Conservation (phyloP, 192 early-diverging fungal genomes). For the Backusella circina region DNA sequence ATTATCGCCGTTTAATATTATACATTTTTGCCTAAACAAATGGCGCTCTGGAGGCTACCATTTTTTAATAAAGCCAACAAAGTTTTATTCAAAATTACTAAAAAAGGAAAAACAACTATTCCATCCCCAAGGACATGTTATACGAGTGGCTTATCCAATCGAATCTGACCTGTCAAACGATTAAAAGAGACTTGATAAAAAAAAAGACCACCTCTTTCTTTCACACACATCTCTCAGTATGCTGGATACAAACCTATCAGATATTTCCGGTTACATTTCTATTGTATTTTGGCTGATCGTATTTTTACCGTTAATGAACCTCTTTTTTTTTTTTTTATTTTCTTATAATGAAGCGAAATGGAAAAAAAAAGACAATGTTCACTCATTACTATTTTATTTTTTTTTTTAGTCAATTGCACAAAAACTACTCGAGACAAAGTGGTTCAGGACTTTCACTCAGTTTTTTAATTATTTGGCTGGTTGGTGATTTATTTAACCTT, state of each 20-base stretch:
- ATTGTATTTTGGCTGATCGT: slow-evolving; percentile 75
- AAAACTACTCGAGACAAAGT: slow-evolving; percentile 75
- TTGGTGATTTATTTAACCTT: slow-evolving; percentile 76
- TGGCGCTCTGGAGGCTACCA: too few species aligned
- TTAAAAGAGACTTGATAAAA: not conserved
- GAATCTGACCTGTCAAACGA: not conserved
- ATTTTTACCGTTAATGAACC: slow-evolving; percentile 74
- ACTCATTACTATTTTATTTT: slow-evolving; percentile 37
- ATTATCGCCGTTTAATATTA: too few species aligned
- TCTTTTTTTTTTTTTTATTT: slow-evolving; percentile 63
- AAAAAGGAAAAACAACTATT: too few species aligned
- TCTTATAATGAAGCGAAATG: slow-evolving; percentile 26
- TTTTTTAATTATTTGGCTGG: slow-evolving; percentile 72
- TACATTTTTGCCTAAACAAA: too few species aligned
- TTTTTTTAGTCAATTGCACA: slow-evolving; percentile 76
- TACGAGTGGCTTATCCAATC: not conserved
- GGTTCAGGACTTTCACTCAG: slow-evolving; percentile 68
- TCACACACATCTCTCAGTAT: not conserved
- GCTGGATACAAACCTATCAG: not conserved
- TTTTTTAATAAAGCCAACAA: too few species aligned
- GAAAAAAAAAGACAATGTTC: slow-evolving; percentile 48
- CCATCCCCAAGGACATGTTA: too few species aligned
- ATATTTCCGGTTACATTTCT: slow-evolving; percentile 59
- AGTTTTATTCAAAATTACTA: too few species aligned
- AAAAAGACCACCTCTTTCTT: too few species aligned